Conservation (phyloP, 306 rosid genomes). For the Vicia villosa region DNA sequence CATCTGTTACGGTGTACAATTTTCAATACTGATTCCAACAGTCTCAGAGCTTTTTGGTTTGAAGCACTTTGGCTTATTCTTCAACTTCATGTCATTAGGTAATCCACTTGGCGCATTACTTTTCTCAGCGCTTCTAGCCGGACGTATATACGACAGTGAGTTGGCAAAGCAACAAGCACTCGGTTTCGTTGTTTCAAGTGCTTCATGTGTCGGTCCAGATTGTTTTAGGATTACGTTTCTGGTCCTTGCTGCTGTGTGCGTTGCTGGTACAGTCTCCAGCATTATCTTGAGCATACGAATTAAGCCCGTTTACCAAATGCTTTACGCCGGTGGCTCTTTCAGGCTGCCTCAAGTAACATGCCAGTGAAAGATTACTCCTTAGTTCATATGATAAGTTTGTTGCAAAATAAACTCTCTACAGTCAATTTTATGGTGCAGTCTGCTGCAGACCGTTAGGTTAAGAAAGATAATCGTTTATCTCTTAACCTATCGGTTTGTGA, state of each 20-base stretch:
- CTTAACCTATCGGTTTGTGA: background rate
- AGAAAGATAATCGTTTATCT: background rate
- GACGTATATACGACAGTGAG: slow-evolving; percentile 67
- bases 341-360: slow-evolving; percentile 48
- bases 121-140: slow-evolving; percentile 80
- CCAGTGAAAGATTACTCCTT: slow-evolving; percentile 5
- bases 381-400: background rate
- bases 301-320: slow-evolving; percentile 80
- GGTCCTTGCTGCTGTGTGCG: slow-evolving; percentile 60
- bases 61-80: slow-evolving; percentile 66
- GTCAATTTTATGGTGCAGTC: background rate
- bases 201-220: slow-evolving; percentile 64
- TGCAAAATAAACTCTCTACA: background rate
- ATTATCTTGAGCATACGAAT: slow-evolving; percentile 57
- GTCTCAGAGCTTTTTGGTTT: slow-evolving; percentile 87
- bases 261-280: slow-evolving; percentile 57
- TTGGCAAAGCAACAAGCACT: slow-evolving; percentile 64
- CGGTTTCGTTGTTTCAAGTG: slow-evolving; percentile 32
- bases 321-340: slow-evolving; percentile 79
- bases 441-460: background rate
- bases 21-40: slow-evolving; percentile 76
- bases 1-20: slow-evolving; percentile 75
- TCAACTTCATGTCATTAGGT: slow-evolving; percentile 65
- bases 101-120: slow-evolving; percentile 82
- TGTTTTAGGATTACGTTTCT: slow-evolving; percentile 76